These are phyloP conservation scores for Phoma sp. DNA, from an alignment of 2,329 filamentous ascomycete genomes.

Conservation along the genomic window DNA sequence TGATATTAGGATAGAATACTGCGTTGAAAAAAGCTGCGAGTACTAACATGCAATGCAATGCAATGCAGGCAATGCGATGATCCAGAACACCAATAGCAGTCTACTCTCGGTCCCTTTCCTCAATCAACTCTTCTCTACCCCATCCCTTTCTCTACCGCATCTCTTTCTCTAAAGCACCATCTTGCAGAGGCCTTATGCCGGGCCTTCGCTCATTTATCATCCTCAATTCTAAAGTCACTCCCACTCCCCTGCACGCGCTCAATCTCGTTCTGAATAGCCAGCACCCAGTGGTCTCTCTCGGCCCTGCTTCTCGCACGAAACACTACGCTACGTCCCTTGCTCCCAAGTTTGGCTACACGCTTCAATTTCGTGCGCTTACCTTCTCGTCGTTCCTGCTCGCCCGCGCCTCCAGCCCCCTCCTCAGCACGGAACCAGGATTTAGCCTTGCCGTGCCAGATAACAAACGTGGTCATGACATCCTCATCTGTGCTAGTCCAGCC, in stretches of 20 bases:
- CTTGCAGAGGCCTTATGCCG: not conserved
- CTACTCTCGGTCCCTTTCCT: too few relatives aligned
- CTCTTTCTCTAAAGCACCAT: not conserved
- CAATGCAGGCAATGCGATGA: too few relatives aligned
- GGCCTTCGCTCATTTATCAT: constrained; percentile 1
- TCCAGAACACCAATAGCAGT: too few relatives aligned
- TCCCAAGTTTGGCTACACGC: constrained; percentile 65
- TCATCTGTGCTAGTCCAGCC: constrained; percentile 68
- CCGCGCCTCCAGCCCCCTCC: constrained; percentile 39
- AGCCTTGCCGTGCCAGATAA: constrained; percentile 67
- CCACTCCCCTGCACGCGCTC: constrained; percentile 60
- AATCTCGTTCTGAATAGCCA: constrained; percentile 70
- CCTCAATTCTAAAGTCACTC: constrained; percentile 54
- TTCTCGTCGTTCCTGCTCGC: constrained; percentile 38
- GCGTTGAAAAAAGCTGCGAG: too few relatives aligned
- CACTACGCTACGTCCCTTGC: constrained; percentile 66
- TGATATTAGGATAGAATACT: too few relatives aligned
- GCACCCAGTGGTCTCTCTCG: constrained; percentile 71
- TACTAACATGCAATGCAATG: too few relatives aligned
- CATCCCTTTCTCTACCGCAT: too few relatives aligned
- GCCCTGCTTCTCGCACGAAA: constrained; percentile 69
- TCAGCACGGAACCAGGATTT: constrained; percentile 61
- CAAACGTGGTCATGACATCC: constrained; percentile 70
- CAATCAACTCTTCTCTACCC: too few relatives aligned
- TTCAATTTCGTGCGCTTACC: constrained; percentile 60